Percentiles rank a stretch among this genome's conserved stretches.
Evolutionary conservation across 192 early-diverging fungal species (phyloP).

Genomic region (Coemansia sp.): DNA sequence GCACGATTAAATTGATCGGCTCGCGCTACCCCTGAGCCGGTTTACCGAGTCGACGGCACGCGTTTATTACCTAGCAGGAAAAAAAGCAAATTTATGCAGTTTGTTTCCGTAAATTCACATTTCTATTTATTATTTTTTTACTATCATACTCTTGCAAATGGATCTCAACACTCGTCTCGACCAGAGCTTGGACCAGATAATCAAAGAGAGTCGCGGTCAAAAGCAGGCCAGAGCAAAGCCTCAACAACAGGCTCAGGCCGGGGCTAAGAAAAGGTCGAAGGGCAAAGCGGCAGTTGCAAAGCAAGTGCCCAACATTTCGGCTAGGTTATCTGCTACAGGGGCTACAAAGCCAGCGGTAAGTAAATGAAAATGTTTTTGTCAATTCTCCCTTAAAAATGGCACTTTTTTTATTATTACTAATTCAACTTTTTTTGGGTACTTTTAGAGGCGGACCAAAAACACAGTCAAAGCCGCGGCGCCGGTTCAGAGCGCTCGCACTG

Average conservation of each 20-base stretch:
- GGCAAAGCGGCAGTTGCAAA: constrained; percentile 2
- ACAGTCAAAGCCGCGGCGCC: constrained; percentile 10
- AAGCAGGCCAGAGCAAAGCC: constrained; percentile 19
- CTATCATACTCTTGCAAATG: constrained; percentile 10
- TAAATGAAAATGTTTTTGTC: not conserved
- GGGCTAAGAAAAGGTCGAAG: not conserved
- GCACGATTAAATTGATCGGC: too few species aligned
- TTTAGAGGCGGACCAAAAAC: constrained; percentile 47
- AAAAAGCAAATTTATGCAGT: not conserved
- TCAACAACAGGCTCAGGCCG: not conserved
- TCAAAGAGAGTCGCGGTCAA: constrained; percentile 32
- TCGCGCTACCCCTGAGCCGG: not conserved
- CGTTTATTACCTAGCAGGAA: not conserved
- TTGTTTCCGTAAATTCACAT: not conserved
- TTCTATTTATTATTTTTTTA: not conserved
- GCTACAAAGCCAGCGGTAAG: constrained; percentile 20
- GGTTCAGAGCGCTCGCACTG: constrained; percentile 13
- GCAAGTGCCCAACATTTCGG: not conserved
- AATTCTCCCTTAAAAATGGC: not conserved
- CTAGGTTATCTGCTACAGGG: constrained; percentile 6
- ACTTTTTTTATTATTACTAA: not conserved
- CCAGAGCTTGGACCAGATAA: constrained; percentile 53
- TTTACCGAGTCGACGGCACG: not conserved
- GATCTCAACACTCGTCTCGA: constrained; percentile 45
- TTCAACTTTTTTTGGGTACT: not conserved